Evolutionary conservation across 2,329 filamentous ascomycete genomes (phyloP).

Genomic region (Venturia aucupariae): DNA sequence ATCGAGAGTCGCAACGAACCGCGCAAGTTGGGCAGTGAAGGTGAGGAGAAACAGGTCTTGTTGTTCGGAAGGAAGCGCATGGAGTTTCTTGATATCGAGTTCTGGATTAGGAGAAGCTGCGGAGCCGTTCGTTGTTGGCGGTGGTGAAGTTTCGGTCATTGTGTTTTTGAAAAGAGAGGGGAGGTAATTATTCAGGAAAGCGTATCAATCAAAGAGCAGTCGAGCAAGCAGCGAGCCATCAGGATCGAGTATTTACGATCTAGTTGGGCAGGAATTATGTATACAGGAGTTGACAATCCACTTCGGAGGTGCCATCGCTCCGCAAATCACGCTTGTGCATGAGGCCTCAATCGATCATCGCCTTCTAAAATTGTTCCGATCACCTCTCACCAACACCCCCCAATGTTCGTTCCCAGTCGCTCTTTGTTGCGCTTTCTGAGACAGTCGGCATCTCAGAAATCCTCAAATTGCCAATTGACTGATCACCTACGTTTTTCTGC

Average conservation of each 20-base stretch:
- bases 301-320: background rate
- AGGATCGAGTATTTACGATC: background rate
- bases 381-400: background rate
- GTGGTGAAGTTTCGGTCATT: slow-evolving; percentile 2
- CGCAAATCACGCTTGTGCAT: background rate
- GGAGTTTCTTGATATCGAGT: slow-evolving; percentile 83
- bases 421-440: slow-evolving; percentile 9
- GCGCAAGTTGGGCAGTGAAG: slow-evolving; percentile 73
- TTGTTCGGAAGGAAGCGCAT: slow-evolving; percentile 83
- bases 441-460: background rate
- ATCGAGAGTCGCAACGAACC: slow-evolving; percentile 66
- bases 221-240: background rate
- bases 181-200: background rate
- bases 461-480: background rate
- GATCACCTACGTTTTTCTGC: background rate
- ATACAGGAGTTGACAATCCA: background rate
- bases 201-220: background rate
- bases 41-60: slow-evolving; percentile 90
- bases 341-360: background rate
- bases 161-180: background rate
- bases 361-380: background rate
- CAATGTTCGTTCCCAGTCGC: slow-evolving; percentile 8
- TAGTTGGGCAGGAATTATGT: background rate
- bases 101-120: slow-evolving; percentile 50
- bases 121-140: slow-evolving; percentile 10